Evolutionary conservation across 129 eudicot species (phyloP), one percentile per base, ranked within the genome.

Genomic region (Cynara cardunculus): DNA sequence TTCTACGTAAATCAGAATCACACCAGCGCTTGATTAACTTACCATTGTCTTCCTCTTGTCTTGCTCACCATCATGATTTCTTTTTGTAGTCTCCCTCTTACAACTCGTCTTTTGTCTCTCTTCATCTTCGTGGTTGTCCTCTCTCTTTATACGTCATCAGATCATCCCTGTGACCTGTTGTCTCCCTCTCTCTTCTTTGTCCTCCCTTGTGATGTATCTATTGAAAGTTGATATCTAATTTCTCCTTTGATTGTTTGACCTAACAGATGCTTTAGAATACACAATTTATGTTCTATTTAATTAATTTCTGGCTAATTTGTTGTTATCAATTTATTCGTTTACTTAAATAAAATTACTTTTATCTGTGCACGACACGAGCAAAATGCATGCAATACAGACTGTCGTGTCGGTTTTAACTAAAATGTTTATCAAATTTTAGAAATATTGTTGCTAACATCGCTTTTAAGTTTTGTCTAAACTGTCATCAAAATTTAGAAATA

Each of bases 371-470:
- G n/a, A 31, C 27, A 24, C 41, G n/a, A 31, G 28, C 49, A 26
- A 25, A 14, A 49, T 74, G 26, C 41, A 74, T 74, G 56, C 26
- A 26, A 44, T 27, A 21, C 56, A 32, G 71, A n/a, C n/a, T n/a
- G n/a, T n/a, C 32, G 14, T 6, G 1, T 62, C 25, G 25, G 59
- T 61, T 31, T 61, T 28, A 76, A 62, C 53, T 41, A 76, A 11
- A 73, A 28, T 59, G 69, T 75, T n/a, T 56, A 27, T 75, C 62
- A 75, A 46, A 46, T n/a, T 13, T 21, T 76, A 30, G 30, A 76
- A 18, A 22, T 41, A 22, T 62, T 7, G 62, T 76, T 76, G 80
- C 80, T 61, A 32, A 32, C 37, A 32, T 32, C 4, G 37, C 37
- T 32, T 32, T 32, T 4, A 32, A 4, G 37, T 32, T 32, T 32